These are phyloP conservation scores for Zygosaccharomyces bisporus DNA, from an alignment of 805 yeast genomes.

Conservation along the genomic window DNA sequence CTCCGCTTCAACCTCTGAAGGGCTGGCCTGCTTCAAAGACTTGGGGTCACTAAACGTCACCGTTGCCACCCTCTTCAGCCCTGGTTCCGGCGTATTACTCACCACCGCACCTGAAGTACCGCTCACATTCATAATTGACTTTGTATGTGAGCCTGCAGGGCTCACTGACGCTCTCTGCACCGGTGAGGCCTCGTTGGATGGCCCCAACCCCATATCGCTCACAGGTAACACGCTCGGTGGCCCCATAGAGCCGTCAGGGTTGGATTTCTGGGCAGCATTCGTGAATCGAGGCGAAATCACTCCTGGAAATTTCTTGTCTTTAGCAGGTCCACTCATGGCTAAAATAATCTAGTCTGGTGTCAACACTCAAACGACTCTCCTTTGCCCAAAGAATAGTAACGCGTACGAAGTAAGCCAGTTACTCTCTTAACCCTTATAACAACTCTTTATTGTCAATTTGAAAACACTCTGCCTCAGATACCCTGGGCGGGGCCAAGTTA, in stretches of 20 bases:
- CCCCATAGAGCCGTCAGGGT: conserved; percentile 23
- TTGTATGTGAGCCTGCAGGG: conserved; percentile 28
- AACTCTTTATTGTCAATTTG: not conserved
- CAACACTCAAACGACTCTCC: not conserved
- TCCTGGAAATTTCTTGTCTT: conserved; percentile 16
- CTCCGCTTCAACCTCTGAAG: conserved; percentile 11
- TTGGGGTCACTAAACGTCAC: conserved; percentile 33
- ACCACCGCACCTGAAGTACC: conserved; percentile 37
- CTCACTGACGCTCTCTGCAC: conserved; percentile 22
- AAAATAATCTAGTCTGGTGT: conserved; percentile 1
- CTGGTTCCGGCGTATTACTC: conserved; percentile 34
- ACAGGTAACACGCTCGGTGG: conserved; percentile 10
- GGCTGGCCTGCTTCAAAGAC: conserved; percentile 16
- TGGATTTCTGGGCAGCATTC: conserved; percentile 19
- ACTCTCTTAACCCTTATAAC: conserved; percentile 1
- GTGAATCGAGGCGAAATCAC: conserved; percentile 21
- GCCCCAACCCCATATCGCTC: conserved; percentile 1
- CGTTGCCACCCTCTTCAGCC: conserved; percentile 32
- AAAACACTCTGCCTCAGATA: not conserved
- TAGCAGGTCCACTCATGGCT: conserved; percentile 14
- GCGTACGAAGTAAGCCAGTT: not conserved
- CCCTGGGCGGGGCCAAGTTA: not conserved
- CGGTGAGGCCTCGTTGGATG: conserved; percentile 15
- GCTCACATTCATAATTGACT: conserved; percentile 34
- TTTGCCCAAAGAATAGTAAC: not conserved